Evolutionary conservation across 2,329 filamentous ascomycete species (phyloP), one percentile per base, ranked within the genome.

Genomic region (Ophiostoma quercus): DNA sequence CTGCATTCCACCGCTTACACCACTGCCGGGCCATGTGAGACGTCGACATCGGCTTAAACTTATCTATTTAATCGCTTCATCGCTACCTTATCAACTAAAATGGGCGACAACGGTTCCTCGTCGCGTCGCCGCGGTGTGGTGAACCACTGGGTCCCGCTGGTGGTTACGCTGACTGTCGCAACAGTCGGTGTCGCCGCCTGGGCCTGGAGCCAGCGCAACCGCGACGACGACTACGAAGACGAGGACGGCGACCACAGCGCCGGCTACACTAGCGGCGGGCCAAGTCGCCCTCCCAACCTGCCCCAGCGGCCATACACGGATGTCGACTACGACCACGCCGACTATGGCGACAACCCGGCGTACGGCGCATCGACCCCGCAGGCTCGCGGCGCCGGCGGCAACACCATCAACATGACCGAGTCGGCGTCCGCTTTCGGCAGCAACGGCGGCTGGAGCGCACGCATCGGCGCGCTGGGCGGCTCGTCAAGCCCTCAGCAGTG

Each of bases 401-500:
- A 66, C 68, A 37, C 68, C 3, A 72, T 71, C 69, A 34, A 29
- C 62, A 51, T 73, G 70, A 63, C 71, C 37, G 68, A 72, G 14
- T 22, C 60, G 25, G 29, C 65, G 7, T 47, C 67, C 65, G 77
- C 79, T 14, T 79, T 77, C 77, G 88, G 87, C 74, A 57, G 34
- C 57, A 51, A 62, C 32, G 79, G 77, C 77, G 89, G 88, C 74
- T 89, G 94, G 83, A 86, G 93, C 72, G 84, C 89, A 71, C 89
- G 91, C 73, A 89, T 96, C 84, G 90, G 92, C 57, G 92, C 91
- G 67, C 84, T 97, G 77, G 86, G 91, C 76, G 87, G 92, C 75
- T 93, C 92, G 1, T 90, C 93, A 22, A 95, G 91, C 77, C 92
- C 94, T 19, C 92, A 96, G 79, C 92, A 97, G 79, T 87, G 97